Base-by-base conservation (phyloP, 768 basidiomycete species). In the Cystoderma amianthinum region DNA sequence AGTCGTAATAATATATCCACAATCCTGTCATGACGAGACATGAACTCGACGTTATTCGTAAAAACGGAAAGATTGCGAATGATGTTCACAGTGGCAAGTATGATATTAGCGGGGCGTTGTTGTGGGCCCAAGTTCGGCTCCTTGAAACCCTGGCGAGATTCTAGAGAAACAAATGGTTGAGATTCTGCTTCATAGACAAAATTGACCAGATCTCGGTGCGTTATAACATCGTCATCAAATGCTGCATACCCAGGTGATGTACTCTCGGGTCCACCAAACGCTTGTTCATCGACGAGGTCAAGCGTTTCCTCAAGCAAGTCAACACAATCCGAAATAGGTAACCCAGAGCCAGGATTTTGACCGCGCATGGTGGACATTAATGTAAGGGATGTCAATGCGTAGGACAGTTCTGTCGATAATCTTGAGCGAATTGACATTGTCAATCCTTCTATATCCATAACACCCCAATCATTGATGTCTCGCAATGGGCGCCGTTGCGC, bases 361-460 rank as follows among this genome's bases (percentile, higher is more conserved):
- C 78, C 81, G 20, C 77, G 77, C 78, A 89, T 81, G 2, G 82
- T 80, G 10, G 86, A 85, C 43, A 96, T 65, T 55, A 95, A 66
- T 3, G 82, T 82, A 49, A 97, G 70, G 3, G 89, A 88, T 16
- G 92, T 91, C 49, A 99, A 64, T 3, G 87, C 90, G 57, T 93
- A 98, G 3, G 92, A 84, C 40, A 94, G 65, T 59, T 99, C 95
- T 35, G 78, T 71, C 6, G 82, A 73, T 32, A 97, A 63, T 24
- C 94, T 73, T 24, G 88, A 95, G 22, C 93, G 85, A 30, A 99
- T 65, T 21, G 88, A 87, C 84, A 99, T 82, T n/a, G 82, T 82
- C 38, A 99, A 71, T n/a, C 81, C 81, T 54, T 96, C 93, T 44
- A 97, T 81, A 52, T 98, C 94, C 38, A 95, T 78, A 5, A 70